phyloP scores from a whole-genome alignment of 371 early-diverging fungal species.

The Mortierella sp. region DNA sequence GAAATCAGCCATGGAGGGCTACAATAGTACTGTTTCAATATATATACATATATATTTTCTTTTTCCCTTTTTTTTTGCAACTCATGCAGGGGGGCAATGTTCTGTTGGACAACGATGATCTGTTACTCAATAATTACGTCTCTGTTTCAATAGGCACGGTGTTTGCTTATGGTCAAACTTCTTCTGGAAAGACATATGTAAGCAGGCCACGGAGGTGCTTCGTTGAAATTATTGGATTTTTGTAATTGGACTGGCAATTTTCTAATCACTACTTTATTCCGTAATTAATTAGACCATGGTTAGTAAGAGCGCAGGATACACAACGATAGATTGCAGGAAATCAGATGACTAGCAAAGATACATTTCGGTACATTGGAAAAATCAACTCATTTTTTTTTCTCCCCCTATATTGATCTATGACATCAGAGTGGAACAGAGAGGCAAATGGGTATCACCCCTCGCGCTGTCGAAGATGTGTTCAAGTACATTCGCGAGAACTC shows the following conservation, averaged over 20 bases:
- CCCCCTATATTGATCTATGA: not conserved
- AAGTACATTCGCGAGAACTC: slow-evolving; percentile 70
- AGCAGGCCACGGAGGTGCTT: not conserved
- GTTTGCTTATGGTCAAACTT: slow-evolving; percentile 95
- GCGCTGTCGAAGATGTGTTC: slow-evolving; percentile 87
- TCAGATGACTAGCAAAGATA: not conserved
- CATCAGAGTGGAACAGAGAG: slow-evolving; percentile 67
- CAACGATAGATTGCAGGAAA: not conserved
- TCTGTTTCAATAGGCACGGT: slow-evolving; percentile 34
- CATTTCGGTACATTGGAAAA: not conserved
- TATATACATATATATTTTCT: not conserved
- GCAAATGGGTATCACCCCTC: slow-evolving; percentile 88
- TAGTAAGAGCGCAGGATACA: not conserved
- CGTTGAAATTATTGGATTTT: not conserved
- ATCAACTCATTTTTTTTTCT: not conserved
- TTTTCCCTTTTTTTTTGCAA: not conserved
- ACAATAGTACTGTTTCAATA: slow-evolving; percentile 56
- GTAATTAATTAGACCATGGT: not conserved
- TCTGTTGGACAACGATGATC: not conserved
- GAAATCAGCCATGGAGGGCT: slow-evolving; percentile 72
- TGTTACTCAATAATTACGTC: not conserved
- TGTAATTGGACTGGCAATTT: not conserved
- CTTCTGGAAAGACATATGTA: slow-evolving; percentile 94
- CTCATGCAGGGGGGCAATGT: no score
- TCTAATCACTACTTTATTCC: not conserved